These are phyloP conservation scores for Botrytis galanthina DNA, from an alignment of 2,329 filamentous ascomycete genomes.

Conservation along the genomic window DNA sequence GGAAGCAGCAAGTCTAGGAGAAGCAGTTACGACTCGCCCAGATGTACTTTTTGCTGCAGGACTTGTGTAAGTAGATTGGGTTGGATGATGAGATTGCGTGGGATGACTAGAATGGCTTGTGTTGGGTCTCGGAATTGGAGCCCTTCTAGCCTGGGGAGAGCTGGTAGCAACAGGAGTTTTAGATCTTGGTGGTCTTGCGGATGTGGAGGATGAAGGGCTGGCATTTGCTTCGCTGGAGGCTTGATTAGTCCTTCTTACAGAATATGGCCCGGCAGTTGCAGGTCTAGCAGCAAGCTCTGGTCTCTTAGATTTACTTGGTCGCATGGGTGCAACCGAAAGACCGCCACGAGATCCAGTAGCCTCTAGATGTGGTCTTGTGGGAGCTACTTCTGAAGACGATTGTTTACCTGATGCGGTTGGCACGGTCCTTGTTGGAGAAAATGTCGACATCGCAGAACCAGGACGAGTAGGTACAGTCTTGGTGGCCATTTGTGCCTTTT, in stretches of 20 bases:
- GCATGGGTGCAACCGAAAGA: slow-evolving; percentile 62
- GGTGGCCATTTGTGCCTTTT: slow-evolving; percentile 56
- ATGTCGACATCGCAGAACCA: slow-evolving; percentile 62
- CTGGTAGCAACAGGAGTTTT: slow-evolving; percentile 49
- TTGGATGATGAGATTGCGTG: slow-evolving; percentile 35
- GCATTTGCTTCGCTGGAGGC: slow-evolving; percentile 34
- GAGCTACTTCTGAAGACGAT: slow-evolving; percentile 39
- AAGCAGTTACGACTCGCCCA: slow-evolving; percentile 27
- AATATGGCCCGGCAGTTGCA: slow-evolving; percentile 65
- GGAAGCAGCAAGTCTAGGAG: slow-evolving; percentile 23
- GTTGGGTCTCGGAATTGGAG: slow-evolving; percentile 33
- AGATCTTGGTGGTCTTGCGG: slow-evolving; percentile 44
- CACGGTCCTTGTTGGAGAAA: slow-evolving; percentile 51
- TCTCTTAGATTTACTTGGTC: slow-evolving; percentile 52
- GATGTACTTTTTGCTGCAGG: slow-evolving; percentile 43
- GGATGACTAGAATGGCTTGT: slow-evolving; percentile 40
- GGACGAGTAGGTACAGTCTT: slow-evolving; percentile 56
- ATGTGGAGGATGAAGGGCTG: slow-evolving; percentile 38
- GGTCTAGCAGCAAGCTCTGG: slow-evolving; percentile 57
- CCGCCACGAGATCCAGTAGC: slow-evolving; percentile 48
- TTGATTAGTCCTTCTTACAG: slow-evolving; percentile 47
- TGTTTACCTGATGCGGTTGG: slow-evolving; percentile 39
- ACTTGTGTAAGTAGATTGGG: slow-evolving; percentile 41
- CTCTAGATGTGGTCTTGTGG: slow-evolving; percentile 46
- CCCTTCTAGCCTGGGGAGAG: slow-evolving; percentile 40